These are phyloP conservation scores for Cutaneotrichosporon cutaneum DNA, from an alignment of 1,284 basidiomycete genomes.

Conservation along the genomic window DNA sequence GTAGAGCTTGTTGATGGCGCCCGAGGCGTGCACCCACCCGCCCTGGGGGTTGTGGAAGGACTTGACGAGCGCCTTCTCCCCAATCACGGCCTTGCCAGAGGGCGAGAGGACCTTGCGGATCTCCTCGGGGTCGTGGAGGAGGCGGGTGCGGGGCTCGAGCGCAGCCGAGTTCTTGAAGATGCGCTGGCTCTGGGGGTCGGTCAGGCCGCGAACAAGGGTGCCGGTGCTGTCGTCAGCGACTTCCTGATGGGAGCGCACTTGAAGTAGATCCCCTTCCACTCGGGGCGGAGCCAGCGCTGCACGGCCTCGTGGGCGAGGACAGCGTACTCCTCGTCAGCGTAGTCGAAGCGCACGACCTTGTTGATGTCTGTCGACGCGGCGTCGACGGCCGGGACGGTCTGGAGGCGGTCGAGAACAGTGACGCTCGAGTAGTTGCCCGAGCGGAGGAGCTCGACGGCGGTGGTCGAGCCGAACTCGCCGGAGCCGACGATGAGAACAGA, in stretches of 20 bases:
- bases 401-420: slow-evolving; percentile 69
- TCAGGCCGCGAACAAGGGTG: slow-evolving; percentile 1
- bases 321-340: slow-evolving; percentile 58
- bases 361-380: slow-evolving; percentile 82
- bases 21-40: slow-evolving; percentile 76
- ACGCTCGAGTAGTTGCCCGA: slow-evolving; percentile 63
- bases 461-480: slow-evolving; percentile 81
- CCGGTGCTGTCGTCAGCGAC: not conserved
- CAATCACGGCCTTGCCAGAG: slow-evolving; percentile 1
- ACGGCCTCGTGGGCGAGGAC: slow-evolving; percentile 71
- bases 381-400: slow-evolving; percentile 67
- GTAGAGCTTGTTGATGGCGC: slow-evolving; percentile 63
- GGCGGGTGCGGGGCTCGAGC: slow-evolving; percentile 14
- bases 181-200: not conserved
- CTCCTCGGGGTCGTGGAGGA: slow-evolving; percentile 20
- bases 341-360: slow-evolving; percentile 61
- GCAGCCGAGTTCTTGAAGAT: slow-evolving; percentile 13
- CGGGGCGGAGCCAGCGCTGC: slow-evolving; percentile 63
- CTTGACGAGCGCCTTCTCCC: slow-evolving; percentile 3
- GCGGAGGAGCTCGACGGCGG: slow-evolving; percentile 70
- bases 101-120: slow-evolving; percentile 16
- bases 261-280: slow-evolving; percentile 70
- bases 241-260: slow-evolving; percentile 59
- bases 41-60: slow-evolving; percentile 68
- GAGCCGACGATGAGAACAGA: slow-evolving; percentile 75